Percentiles rank a stretch among this genome's conserved stretches.
Conservation (phyloP, 2,329 filamentous ascomycete genomes). For the Ciborinia camelliae region DNA sequence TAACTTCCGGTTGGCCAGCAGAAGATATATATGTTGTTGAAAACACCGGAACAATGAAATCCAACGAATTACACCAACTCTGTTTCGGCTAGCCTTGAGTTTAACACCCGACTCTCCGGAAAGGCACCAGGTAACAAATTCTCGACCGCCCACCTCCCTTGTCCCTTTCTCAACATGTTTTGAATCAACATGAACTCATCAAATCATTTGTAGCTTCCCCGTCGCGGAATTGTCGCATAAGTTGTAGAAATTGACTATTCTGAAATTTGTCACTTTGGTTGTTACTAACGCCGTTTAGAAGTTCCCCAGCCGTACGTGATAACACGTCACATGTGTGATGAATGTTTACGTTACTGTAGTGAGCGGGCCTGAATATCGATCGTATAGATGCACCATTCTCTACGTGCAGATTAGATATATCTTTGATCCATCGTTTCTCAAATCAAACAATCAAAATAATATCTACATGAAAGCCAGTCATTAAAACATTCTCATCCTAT, state of each 20-base stretch:
- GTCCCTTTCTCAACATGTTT: too few species aligned
- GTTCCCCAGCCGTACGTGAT: constrained; percentile 65
- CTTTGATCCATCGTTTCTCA: too few species aligned
- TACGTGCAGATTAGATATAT: too few species aligned
- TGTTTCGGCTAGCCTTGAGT: constrained; percentile 51
- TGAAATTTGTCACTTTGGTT: constrained; percentile 73
- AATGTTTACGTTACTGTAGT: too few species aligned
- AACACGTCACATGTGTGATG: constrained; percentile 58
- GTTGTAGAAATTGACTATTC: constrained; percentile 69
- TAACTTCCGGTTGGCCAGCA: constrained; percentile 56
- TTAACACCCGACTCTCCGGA: constrained; percentile 49
- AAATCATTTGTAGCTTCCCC: constrained; percentile 68
- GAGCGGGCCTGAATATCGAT: too few species aligned
- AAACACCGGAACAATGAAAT: constrained; percentile 55
- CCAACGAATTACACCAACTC: constrained; percentile 46
- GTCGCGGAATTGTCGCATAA: constrained; percentile 75
- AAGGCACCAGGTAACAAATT: too few species aligned
- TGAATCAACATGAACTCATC: too few species aligned
- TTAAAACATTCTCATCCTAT: too few species aligned
- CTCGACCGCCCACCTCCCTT: too few species aligned
- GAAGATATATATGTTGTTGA: constrained; percentile 55
- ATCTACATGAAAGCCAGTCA: too few species aligned
- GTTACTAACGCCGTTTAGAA: constrained; percentile 65
- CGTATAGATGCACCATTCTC: too few species aligned
- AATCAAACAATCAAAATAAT: too few species aligned